phyloP scores from a whole-genome alignment of 352 stramenopile species.

The Sclerospora graminicola region DNA sequence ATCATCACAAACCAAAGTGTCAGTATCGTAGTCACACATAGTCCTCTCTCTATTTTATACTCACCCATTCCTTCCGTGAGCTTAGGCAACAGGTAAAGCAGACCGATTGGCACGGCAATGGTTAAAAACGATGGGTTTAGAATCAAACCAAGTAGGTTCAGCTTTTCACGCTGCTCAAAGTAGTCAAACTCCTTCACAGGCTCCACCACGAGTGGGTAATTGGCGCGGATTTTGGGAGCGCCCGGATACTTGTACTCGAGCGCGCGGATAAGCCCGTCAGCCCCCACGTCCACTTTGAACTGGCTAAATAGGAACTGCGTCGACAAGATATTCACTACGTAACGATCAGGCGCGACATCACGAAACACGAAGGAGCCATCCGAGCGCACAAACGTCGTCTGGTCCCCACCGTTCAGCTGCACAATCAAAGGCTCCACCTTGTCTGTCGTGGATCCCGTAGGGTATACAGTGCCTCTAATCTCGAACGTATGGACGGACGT shows the following conservation, averaged over 20 bases:
- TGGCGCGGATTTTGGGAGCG: slow-evolving; percentile 42
- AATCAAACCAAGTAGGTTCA: slow-evolving; percentile 60
- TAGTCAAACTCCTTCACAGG: slow-evolving; percentile 62
- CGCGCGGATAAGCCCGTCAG: slow-evolving; percentile 41
- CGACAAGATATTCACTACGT: slow-evolving; percentile 67
- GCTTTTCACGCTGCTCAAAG: slow-evolving; percentile 80
- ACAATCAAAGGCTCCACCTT: slow-evolving; percentile 55
- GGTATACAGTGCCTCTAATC: slow-evolving; percentile 48
- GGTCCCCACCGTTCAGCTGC: slow-evolving; percentile 63
- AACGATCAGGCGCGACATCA: slow-evolving; percentile 56
- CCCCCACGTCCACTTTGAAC: slow-evolving; percentile 51
- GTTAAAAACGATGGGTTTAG: slow-evolving; percentile 81
- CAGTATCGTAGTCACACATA: background rate
- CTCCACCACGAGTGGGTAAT: slow-evolving; percentile 57
- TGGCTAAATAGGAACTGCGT: slow-evolving; percentile 63
- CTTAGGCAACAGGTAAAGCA: slow-evolving; percentile 76
- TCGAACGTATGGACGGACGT: slow-evolving; percentile 30
- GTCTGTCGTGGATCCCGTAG: slow-evolving; percentile 30
- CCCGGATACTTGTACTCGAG: slow-evolving; percentile 79
- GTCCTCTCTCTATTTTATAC: slow-evolving; percentile 15
- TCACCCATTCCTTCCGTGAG: slow-evolving; percentile 66
- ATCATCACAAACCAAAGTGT: background rate
- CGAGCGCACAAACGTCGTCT: slow-evolving; percentile 48
- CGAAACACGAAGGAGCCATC: slow-evolving; percentile 67
- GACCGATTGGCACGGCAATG: slow-evolving; percentile 57